Evolutionary conservation across 2,329 filamentous ascomycete genomes (phyloP), one percentile per base, ranked within the genome.

Genomic region (Capronia coronata): DNA sequence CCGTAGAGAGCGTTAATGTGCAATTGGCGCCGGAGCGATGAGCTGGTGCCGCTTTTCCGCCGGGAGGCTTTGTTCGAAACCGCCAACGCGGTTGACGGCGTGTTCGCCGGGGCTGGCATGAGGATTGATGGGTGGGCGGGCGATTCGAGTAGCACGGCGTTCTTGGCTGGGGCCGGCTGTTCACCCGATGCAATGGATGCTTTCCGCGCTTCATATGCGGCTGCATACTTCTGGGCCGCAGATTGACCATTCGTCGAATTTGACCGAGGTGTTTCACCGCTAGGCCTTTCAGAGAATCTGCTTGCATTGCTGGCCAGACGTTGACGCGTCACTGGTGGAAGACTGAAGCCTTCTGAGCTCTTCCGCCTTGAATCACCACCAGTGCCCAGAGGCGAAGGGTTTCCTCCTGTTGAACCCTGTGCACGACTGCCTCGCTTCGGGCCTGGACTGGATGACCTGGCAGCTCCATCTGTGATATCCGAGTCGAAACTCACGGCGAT

Each of bases 401-500:
- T 44, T 11, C n/a, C 44, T 25, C 38, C 49, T 16, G 13, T 38
- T 14, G 41, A 22, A 10, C 11, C 44, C 13, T 41, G 25, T 7
- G 39, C 21, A n/a, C 47, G 19, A 18, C 44, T 56, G 23, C 48
- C 37, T 42, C 45, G 22, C 19, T 35, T 35, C 7, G 35, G 22
- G 21, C 43, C 41, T 14, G 46, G 34, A 21, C 37, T 22, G 2
- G 30, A 14, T 6, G 46, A 16, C 47, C 39, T 48, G 40, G 25
- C 19, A 10, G 51, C 55, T 25, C 55, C 55, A 22, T 58, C 57
- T 9, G 52, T 58, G 22, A 61, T 51, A 23, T 59, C 58, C 14
- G 52, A 56, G 35, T 61, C 55, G 40, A 55, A 57, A 42, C 48
- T 57, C 25, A 59, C 58, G 14, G 51, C 52, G n/a, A 61, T 56